A percentile compares a stretch with the other conserved stretches of the same genome.
phyloP scores from a whole-genome alignment of 169 alveolate species.

The Plasmodium knowlesi region DNA sequence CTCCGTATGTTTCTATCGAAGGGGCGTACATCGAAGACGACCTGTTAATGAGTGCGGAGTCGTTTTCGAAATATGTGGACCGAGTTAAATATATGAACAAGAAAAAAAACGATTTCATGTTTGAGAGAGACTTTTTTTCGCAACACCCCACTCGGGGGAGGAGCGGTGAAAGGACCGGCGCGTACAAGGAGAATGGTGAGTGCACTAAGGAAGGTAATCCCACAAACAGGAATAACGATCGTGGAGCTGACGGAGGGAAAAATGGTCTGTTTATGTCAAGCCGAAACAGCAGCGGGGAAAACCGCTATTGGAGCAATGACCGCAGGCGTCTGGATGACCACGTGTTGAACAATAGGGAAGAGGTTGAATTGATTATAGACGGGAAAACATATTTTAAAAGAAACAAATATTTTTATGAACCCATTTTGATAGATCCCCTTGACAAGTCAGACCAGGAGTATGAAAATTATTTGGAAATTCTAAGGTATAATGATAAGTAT shows the following conservation, averaged over 20 bases:
- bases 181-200: neutral
- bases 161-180: neutral
- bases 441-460: conserved; percentile 67
- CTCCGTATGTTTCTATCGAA: conserved; percentile 78
- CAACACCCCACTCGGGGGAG: neutral
- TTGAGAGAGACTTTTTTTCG: conserved; percentile 1
- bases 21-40: conserved; percentile 77
- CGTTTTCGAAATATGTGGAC: conserved; percentile 65
- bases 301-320: neutral
- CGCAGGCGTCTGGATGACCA: neutral
- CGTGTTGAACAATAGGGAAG: conserved; percentile 19
- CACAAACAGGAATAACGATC: neutral
- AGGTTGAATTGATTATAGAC: conserved; percentile 48
- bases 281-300: neutral
- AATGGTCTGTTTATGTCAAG: neutral
- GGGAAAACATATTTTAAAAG: conserved; percentile 72
- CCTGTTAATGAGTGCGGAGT: conserved; percentile 8
- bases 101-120: conserved; percentile 5
- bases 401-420: conserved; percentile 75
- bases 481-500: conserved; percentile 47
- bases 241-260: neutral
- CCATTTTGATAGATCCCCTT: conserved; percentile 45
- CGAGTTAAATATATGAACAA: conserved; percentile 5
- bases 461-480: conserved; percentile 70
- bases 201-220: neutral